Percentiles rank a stretch among this genome's conserved stretches.
Conservation (phyloP, 2,329 filamentous ascomycete species). For the Phoma sp. region DNA sequence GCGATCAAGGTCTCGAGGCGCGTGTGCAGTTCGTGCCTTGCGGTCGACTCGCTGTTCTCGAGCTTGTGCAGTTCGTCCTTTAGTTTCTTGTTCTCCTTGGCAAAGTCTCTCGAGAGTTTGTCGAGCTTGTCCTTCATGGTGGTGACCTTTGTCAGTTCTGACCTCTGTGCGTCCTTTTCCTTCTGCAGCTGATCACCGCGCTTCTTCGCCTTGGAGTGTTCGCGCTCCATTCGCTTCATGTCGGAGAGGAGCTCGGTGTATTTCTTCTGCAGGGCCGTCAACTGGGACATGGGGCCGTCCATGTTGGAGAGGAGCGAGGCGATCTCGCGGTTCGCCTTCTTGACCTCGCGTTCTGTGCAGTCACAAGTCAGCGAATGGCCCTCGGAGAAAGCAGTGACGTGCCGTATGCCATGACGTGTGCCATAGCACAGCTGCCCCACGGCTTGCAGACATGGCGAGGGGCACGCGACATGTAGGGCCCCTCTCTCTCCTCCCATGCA, state of each 20-base stretch:
- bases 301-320: conserved; percentile 83
- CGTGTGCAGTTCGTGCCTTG: conserved; percentile 82
- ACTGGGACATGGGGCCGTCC: conserved; percentile 89
- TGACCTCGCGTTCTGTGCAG: conserved; percentile 82
- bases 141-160: conserved; percentile 87
- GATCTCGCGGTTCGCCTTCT: conserved; percentile 90
- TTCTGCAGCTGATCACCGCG: conserved; percentile 93
- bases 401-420: background rate
- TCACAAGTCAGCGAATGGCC: conserved; percentile 36
- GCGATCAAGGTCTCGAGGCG: conserved; percentile 80
- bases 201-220: conserved; percentile 95
- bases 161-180: conserved; percentile 88
- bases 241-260: conserved; percentile 91
- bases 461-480: conserved; percentile 4
- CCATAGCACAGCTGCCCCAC: background rate
- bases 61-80: conserved; percentile 91
- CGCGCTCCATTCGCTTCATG: conserved; percentile 93
- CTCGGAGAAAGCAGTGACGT: conserved; percentile 3
- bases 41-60: conserved; percentile 83
- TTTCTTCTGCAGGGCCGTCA: conserved; percentile 87
- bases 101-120: conserved; percentile 91
- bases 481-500: background rate
- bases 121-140: conserved; percentile 95
- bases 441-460: conserved; percentile 1
- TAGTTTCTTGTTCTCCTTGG: conserved; percentile 96